phyloP scores from a whole-genome alignment of 2,329 filamentous ascomycete species.

The Fusarium chlamydosporum region DNA sequence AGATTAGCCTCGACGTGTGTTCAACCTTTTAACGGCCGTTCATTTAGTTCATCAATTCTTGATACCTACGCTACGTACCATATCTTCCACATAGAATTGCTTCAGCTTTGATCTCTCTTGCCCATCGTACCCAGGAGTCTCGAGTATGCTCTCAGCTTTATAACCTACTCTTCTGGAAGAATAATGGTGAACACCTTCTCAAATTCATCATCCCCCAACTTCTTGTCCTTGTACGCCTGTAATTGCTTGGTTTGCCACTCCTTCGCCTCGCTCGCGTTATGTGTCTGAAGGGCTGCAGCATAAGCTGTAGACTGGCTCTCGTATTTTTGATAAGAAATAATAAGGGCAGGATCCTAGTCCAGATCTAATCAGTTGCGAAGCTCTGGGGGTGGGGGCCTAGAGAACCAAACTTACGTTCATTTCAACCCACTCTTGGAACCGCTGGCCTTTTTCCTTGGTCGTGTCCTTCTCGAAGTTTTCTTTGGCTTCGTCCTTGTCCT shows the following conservation, averaged over 20 bases:
- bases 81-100: too few species aligned
- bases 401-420: neutral
- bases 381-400: accelerated
- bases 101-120: too few species aligned
- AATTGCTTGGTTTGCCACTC: neutral
- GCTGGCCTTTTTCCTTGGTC: accelerated
- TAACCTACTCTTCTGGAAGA: neutral
- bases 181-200: neutral
- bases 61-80: neutral
- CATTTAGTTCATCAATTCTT: too few species aligned
- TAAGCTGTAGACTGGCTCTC: neutral
- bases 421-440: neutral
- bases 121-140: neutral
- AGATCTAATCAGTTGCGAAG: accelerated
- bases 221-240: neutral
- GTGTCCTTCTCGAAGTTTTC: neutral
- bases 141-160: too few species aligned
- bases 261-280: neutral
- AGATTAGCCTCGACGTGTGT: neutral
- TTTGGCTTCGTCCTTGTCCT: neutral
- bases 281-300: neutral
- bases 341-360: neutral
- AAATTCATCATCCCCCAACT: neutral
- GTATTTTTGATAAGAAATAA: neutral
- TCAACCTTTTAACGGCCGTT: too few species aligned